These are phyloP conservation scores for Fusarium drepaniforme DNA, from an alignment of 2,329 filamentous ascomycete genomes.

Conservation along the genomic window DNA sequence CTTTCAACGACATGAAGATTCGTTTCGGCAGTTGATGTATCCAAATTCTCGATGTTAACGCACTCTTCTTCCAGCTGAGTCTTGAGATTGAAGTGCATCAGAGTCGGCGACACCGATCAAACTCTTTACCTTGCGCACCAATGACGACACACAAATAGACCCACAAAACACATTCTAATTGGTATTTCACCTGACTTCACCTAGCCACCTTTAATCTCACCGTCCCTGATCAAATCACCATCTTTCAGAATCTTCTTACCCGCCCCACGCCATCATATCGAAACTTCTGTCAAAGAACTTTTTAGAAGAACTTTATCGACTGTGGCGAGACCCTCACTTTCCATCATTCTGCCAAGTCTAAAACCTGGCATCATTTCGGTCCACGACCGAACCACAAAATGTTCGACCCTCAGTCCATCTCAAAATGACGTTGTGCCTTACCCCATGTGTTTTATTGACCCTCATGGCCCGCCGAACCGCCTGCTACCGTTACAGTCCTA, in stretches of 20 bases:
- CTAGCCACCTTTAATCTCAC: background rate
- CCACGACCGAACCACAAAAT: slow-evolving; percentile 4
- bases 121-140: background rate
- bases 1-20: background rate
- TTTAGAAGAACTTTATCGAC: background rate
- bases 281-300: background rate
- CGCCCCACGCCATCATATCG: background rate
- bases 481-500: background rate
- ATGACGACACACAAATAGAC: background rate
- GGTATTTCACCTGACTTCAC: background rate
- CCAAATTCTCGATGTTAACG: background rate
- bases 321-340: background rate
- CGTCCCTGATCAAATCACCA: background rate
- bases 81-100: background rate
- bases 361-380: background rate
- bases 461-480: slow-evolving; percentile 1
- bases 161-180: slow-evolving; percentile 5
- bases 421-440: slow-evolving; percentile 5
- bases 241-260: background rate
- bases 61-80: background rate
- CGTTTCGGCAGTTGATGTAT: background rate
- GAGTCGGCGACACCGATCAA: slow-evolving; percentile 1
- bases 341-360: background rate
- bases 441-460: background rate
- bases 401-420: background rate